phyloP scores from a whole-genome alignment of 352 stramenopile genomes.

The Phytophthora boehmeriae region DNA sequence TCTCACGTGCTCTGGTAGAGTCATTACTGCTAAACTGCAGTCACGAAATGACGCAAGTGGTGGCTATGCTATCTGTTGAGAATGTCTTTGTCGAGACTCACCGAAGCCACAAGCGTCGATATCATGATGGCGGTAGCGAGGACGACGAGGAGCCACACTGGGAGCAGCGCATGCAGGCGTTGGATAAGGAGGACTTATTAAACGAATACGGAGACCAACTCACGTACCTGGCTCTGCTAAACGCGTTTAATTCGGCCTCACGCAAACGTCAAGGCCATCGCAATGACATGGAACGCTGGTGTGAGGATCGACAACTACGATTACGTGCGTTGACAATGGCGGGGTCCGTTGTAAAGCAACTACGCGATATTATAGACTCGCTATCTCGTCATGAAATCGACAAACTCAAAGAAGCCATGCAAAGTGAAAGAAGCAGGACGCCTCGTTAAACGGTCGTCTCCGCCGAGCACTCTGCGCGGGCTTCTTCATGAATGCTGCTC shows the following conservation, averaged over 20 bases:
- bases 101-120: constrained; percentile 3
- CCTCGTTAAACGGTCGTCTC: constrained; percentile 41
- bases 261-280: constrained; percentile 15
- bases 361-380: constrained; percentile 58
- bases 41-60: constrained; percentile 68
- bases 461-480: constrained; percentile 59
- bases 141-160: constrained; percentile 27
- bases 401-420: constrained; percentile 9
- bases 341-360: constrained; percentile 52
- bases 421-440: constrained; percentile 4
- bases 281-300: constrained; percentile 53
- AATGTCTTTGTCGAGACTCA: constrained; percentile 63
- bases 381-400: constrained; percentile 42
- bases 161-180: constrained; percentile 46
- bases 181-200: constrained; percentile 52
- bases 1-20: constrained; percentile 68
- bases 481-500: constrained; percentile 71
- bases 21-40: constrained; percentile 61
- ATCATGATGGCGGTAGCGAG: constrained; percentile 21
- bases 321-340: constrained; percentile 64
- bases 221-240: constrained; percentile 53
- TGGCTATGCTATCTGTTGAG: constrained; percentile 88
- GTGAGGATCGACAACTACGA: constrained; percentile 51
- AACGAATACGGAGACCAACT: constrained; percentile 64
- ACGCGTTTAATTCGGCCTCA: constrained; percentile 40